Evolutionary conservation across 805 yeast species (phyloP).

Genomic region (Lipomyces sp.): DNA sequence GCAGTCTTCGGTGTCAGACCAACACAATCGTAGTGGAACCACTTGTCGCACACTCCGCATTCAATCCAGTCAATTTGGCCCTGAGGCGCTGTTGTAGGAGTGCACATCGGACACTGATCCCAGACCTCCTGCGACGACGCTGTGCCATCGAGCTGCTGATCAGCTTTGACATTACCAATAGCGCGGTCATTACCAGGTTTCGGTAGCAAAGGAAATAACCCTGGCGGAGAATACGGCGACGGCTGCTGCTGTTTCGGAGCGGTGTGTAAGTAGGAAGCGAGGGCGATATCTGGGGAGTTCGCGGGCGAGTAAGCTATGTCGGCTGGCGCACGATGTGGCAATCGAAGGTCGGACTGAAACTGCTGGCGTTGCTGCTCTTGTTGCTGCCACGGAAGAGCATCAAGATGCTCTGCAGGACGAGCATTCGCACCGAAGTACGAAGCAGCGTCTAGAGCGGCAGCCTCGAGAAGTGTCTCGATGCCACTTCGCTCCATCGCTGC

Average conservation of each 20-base stretch:
- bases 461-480: constrained; percentile 28
- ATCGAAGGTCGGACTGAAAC: background rate
- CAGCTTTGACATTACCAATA: background rate
- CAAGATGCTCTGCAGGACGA: background rate
- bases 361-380: constrained; percentile 1
- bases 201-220: constrained; percentile 3
- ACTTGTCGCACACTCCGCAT: constrained; percentile 52
- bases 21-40: constrained; percentile 58
- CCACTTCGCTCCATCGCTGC: constrained; percentile 25
- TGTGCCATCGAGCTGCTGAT: background rate
- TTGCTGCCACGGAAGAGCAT: background rate
- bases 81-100: constrained; percentile 27
- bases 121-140: constrained; percentile 17
- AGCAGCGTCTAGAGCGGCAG: constrained; percentile 30
- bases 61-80: constrained; percentile 48
- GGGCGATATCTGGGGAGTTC: constrained; percentile 19
- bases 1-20: constrained; percentile 41
- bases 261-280: constrained; percentile 3
- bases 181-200: background rate
- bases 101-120: constrained; percentile 28
- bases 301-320: constrained; percentile 15
- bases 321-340: background rate
- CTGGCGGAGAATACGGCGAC: constrained; percentile 20
- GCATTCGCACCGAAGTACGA: background rate
- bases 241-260: constrained; percentile 7